phyloP scores from a whole-genome alignment of 768 basidiomycete species.

The Russula lepida region DNA sequence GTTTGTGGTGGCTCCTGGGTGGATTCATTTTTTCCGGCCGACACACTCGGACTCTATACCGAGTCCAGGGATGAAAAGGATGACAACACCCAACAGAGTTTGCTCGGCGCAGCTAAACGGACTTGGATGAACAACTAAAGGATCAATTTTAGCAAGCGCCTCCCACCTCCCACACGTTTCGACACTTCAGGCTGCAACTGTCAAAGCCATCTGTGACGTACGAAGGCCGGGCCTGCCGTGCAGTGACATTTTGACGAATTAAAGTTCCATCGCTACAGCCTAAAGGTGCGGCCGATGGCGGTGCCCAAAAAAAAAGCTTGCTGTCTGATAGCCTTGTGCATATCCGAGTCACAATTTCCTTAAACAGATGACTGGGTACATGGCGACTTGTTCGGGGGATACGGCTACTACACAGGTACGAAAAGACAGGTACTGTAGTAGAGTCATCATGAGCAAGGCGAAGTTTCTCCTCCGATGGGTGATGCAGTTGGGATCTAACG shows the following conservation, averaged over 20 bases:
- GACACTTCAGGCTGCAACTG: neutral
- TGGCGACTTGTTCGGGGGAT: neutral
- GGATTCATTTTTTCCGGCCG: neutral
- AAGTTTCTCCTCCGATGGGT: neutral
- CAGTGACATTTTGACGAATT: neutral
- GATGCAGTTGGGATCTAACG: conserved; percentile 23
- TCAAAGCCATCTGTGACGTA: neutral
- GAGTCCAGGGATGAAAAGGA: neutral
- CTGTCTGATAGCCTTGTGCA: neutral
- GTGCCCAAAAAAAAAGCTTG: neutral
- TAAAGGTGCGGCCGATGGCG: neutral
- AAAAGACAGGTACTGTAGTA: neutral
- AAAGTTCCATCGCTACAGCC: neutral
- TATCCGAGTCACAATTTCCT: neutral
- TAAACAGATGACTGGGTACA: neutral
- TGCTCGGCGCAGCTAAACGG: neutral
- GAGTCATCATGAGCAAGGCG: too few species aligned
- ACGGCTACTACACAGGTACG: neutral
- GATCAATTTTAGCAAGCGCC: neutral
- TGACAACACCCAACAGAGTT: neutral
- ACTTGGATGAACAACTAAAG: neutral
- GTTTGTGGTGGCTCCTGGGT: neutral
- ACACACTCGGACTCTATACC: neutral
- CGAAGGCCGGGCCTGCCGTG: neutral
- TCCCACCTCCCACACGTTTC: neutral